These are phyloP conservation scores for Aspergillus luchuensis DNA, from an alignment of 2,329 filamentous ascomycete species.

Conservation along the genomic window DNA sequence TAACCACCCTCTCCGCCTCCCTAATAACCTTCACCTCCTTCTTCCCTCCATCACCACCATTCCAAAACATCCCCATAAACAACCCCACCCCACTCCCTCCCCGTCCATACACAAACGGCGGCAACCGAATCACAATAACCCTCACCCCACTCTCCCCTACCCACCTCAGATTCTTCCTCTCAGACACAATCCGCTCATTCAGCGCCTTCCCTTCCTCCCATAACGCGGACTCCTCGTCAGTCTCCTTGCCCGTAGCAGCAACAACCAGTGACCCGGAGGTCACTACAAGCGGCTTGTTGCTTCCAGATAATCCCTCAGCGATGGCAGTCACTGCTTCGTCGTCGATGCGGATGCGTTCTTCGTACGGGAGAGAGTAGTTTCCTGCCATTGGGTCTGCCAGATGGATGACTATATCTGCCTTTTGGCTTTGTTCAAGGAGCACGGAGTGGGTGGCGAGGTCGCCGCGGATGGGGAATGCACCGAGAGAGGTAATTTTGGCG, in stretches of 20 bases:
- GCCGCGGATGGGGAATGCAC: constrained; percentile 38
- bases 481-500: constrained; percentile 32
- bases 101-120: constrained; percentile 44
- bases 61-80: constrained; percentile 10
- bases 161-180: constrained; percentile 22
- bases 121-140: constrained; percentile 39
- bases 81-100: constrained; percentile 29
- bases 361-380: constrained; percentile 41
- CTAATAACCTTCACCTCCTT: constrained; percentile 36
- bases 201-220: constrained; percentile 15
- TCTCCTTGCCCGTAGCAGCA: constrained; percentile 31
- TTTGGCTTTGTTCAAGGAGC: constrained; percentile 35
- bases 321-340: constrained; percentile 42
- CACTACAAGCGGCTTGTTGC: constrained; percentile 39
- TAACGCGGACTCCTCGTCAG: constrained; percentile 23
- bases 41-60: constrained; percentile 22
- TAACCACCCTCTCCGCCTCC: constrained; percentile 36
- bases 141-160: constrained; percentile 33
- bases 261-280: constrained; percentile 41
- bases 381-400: constrained; percentile 43
- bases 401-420: constrained; percentile 45
- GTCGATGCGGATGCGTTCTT: constrained; percentile 32
- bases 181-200: constrained; percentile 28
- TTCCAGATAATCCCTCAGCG: constrained; percentile 34
- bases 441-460: constrained; percentile 37